Evolutionary conservation across 2,329 filamentous ascomycete species (phyloP), one percentile per base, ranked within the genome.

Genomic region (Aureobasidium mangrovei): DNA sequence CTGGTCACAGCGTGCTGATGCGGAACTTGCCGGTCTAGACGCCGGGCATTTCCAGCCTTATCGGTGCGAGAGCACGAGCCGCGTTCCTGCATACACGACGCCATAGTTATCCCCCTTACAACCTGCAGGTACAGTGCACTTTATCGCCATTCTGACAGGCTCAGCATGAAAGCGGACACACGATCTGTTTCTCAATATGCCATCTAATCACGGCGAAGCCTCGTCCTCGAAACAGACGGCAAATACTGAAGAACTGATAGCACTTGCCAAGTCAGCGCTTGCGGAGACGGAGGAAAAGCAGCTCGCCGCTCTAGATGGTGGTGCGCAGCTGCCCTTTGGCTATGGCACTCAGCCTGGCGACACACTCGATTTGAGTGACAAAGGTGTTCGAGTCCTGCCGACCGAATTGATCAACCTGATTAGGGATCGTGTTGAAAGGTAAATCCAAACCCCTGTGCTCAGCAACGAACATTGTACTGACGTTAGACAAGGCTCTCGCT

Each of bases 301-400:
- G 43, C 54, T 49, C 28, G 54, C 54, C 29, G 54, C 55, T 33
- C 42, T 55, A 29, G 48, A 55, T 41, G 53, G 53, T 35, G 47
- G 40, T 40, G 52, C 44, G 45, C 53, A 42, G 43, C 56, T 51
- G 41, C 57, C 45, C 39, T 56, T 53, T 56, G 48, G 48, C 18
- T 52, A 53, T 58, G 56, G 56, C 33, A 56, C 60, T 28, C 65
- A 65, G 58, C 81, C 83, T 1, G 86, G 87, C 56, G 80, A 89
- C 56, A 91, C 87, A 32, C 84, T 91, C 62, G 85, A 91, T 68
- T 70, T 91, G 59, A 88, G 86, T 68, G 82, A 86, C 63, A 85
- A 84, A 69, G 82, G 82, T 64, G 89, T 91, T 42, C 78, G 82
- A 61, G 79, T 77, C 59, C 70, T 89, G 54, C 85, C 85, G 0